Percentiles rank a stretch among this genome's conserved stretches.
Evolutionary conservation across 768 basidiomycete species (phyloP).

Genomic region (Trametes cubensis): DNA sequence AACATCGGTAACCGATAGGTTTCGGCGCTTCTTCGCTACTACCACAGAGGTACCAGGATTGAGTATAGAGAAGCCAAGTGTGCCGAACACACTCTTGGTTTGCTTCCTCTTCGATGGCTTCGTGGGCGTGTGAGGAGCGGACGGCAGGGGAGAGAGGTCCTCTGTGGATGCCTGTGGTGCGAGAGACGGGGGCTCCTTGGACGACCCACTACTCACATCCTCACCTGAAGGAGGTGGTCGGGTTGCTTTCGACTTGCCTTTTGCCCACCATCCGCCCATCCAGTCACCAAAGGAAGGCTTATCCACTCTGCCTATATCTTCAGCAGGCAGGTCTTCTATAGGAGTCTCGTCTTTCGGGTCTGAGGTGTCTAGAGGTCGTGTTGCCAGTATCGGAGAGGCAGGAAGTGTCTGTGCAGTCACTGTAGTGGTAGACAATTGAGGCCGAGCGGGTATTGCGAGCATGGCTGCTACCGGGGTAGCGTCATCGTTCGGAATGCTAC

Average conservation of each 20-base stretch:
- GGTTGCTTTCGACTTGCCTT: slow-evolving; percentile 40
- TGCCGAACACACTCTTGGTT: slow-evolving; percentile 70
- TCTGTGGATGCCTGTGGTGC: slow-evolving; percentile 1
- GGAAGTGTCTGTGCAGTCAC: slow-evolving; percentile 11
- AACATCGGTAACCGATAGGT: slow-evolving; percentile 28
- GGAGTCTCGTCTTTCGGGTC: slow-evolving; percentile 1
- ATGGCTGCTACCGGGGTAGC: slow-evolving; percentile 20
- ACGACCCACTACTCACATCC: background rate
- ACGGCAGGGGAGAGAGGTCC: slow-evolving; percentile 19
- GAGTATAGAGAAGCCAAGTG: slow-evolving; percentile 68
- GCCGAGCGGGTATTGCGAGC: slow-evolving; percentile 3
- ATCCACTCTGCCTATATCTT: slow-evolving; percentile 34
- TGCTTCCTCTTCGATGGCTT: slow-evolving; percentile 42
- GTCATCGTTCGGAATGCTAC: slow-evolving; percentile 32
- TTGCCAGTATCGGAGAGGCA: slow-evolving; percentile 2
- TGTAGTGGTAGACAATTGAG: slow-evolving; percentile 10
- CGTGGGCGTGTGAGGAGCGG: slow-evolving; percentile 17
- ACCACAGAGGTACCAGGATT: slow-evolving; percentile 45
- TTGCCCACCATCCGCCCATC: slow-evolving; percentile 77
- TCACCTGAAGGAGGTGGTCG: slow-evolving; percentile 8
- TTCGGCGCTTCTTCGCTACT: slow-evolving; percentile 26
- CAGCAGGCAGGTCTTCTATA: background rate
- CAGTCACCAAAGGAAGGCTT: slow-evolving; percentile 59
- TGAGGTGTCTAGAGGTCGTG: background rate
- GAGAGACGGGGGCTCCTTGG: slow-evolving; percentile 14